These are phyloP conservation scores for Echium plantagineum DNA, from an alignment of 257 asterid genomes.

Conservation along the genomic window DNA sequence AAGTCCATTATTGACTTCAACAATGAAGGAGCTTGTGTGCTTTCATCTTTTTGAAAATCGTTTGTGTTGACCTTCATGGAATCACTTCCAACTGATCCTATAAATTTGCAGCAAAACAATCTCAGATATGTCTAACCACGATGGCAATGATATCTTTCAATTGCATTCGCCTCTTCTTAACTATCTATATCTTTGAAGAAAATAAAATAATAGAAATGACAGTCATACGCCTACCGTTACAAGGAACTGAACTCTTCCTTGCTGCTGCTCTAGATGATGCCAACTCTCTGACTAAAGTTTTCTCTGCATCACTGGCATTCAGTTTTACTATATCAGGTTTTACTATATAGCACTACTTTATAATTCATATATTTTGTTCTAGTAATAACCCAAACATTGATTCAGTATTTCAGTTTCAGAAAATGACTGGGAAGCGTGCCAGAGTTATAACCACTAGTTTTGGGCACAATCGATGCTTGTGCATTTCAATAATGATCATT, in stretches of 20 bases:
- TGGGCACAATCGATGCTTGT: too few species aligned
- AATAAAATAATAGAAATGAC: constrained; percentile 4
- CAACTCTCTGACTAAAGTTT: constrained; percentile 60
- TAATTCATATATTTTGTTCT: too few species aligned
- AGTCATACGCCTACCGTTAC: constrained; percentile 15
- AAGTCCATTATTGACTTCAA: constrained; percentile 65
- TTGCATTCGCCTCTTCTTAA: not conserved
- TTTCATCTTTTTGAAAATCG: constrained; percentile 24
- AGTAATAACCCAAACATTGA: too few species aligned
- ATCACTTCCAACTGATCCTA: not conserved
- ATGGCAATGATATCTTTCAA: not conserved
- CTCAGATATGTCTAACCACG: not conserved
- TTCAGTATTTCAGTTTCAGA: not conserved
- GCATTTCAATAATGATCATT: too few species aligned
- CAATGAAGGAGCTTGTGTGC: constrained; percentile 26
- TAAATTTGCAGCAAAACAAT: not conserved
- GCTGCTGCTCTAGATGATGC: constrained; percentile 49
- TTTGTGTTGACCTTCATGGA: constrained; percentile 12
- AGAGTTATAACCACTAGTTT: not conserved
- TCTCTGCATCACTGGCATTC: constrained; percentile 63
- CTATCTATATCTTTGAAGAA: not conserved
- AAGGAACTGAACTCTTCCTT: constrained; percentile 19
- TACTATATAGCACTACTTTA: not conserved
- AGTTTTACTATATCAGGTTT: constrained; percentile 15
- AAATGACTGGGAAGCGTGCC: not conserved